Conservation (phyloP, 768 basidiomycete species). For the Trametes gibbosa region DNA sequence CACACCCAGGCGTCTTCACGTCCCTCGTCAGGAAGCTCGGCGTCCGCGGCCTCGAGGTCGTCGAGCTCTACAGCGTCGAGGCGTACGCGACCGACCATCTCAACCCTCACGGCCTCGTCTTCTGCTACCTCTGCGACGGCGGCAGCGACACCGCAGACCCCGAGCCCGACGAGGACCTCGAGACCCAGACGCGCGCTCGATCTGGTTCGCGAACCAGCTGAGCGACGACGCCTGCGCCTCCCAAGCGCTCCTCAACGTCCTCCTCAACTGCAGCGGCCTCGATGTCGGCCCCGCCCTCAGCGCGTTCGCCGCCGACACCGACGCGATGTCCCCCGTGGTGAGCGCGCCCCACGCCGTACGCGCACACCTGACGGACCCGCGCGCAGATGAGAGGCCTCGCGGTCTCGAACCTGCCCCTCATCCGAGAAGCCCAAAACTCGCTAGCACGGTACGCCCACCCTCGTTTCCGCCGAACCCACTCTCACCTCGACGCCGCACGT, state of each 20-base stretch:
- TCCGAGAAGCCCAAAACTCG: conserved; percentile 57
- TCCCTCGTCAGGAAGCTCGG: conserved; percentile 54
- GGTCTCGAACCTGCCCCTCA: conserved; percentile 51
- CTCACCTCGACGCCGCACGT: no score
- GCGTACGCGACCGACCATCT: conserved; percentile 63
- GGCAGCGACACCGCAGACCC: conserved; percentile 30
- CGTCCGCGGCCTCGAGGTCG: conserved; percentile 48
- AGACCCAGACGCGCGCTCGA: conserved; percentile 53
- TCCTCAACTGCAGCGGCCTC: conserved; percentile 53
- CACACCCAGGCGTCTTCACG: conserved; percentile 60
- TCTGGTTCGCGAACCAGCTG: conserved; percentile 71
- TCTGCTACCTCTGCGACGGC: conserved; percentile 60
- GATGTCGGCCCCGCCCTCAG: conserved; percentile 46
- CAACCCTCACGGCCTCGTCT: conserved; percentile 55
- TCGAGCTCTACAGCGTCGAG: conserved; percentile 62
- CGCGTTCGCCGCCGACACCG: conserved; percentile 48
- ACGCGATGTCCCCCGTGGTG: conserved; percentile 56
- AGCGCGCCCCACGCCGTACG: conserved; percentile 21
- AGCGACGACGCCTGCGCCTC: conserved; percentile 66
- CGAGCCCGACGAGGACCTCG: conserved; percentile 6
- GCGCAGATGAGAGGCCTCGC: conserved; percentile 65
- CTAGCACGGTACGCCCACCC: conserved; percentile 49
- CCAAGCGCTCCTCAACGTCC: conserved; percentile 57
- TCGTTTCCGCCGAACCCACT: no score
- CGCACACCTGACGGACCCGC: background rate